phyloP scores from a whole-genome alignment of 2,329 filamentous ascomycete genomes.

The Rachicladosporium sp. region DNA sequence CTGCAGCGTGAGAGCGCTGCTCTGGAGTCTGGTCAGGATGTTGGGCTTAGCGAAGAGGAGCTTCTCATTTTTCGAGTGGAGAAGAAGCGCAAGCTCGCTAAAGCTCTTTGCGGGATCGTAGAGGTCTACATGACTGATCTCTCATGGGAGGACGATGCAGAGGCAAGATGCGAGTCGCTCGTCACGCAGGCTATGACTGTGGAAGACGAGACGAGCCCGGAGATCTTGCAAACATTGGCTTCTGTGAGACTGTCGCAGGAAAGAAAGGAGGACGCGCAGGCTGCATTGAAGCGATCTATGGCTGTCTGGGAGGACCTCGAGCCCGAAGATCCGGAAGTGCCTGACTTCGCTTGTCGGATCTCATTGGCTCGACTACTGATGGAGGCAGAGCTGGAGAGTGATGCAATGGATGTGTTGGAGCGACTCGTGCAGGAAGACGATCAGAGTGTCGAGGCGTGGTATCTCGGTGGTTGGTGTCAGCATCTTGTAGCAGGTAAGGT shows the following conservation, averaged over 20 bases:
- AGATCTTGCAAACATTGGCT: slow-evolving; percentile 90
- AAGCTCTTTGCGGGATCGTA: slow-evolving; percentile 83
- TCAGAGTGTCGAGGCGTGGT: slow-evolving; percentile 90
- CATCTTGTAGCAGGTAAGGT: slow-evolving; percentile 65
- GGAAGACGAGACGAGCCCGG: slow-evolving; percentile 60
- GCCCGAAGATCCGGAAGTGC: slow-evolving; percentile 58
- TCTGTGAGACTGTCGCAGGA: slow-evolving; percentile 86
- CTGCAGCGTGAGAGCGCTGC: slow-evolving; percentile 59
- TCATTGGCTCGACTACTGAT: slow-evolving; percentile 75
- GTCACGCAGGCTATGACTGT: slow-evolving; percentile 84
- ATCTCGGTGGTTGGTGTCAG: slow-evolving; percentile 87
- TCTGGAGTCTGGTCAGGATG: slow-evolving; percentile 39
- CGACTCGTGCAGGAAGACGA: slow-evolving; percentile 80
- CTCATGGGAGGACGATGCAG: slow-evolving; percentile 71
- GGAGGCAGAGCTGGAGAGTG: slow-evolving; percentile 75
- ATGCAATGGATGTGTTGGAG: slow-evolving; percentile 76
- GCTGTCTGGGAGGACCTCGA: slow-evolving; percentile 71
- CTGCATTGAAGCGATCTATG: slow-evolving; percentile 67
- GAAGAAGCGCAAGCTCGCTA: slow-evolving; percentile 70
- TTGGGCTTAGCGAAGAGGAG: slow-evolving; percentile 19
- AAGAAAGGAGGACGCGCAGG: slow-evolving; percentile 63
- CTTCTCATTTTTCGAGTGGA: slow-evolving; percentile 42
- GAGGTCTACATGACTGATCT: slow-evolving; percentile 97
- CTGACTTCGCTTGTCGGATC: slow-evolving; percentile 76
- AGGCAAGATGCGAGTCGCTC: slow-evolving; percentile 73